These are phyloP conservation scores for Craspedostauros australis DNA, from an alignment of 108 stramenopile genomes.

Conservation along the genomic window DNA sequence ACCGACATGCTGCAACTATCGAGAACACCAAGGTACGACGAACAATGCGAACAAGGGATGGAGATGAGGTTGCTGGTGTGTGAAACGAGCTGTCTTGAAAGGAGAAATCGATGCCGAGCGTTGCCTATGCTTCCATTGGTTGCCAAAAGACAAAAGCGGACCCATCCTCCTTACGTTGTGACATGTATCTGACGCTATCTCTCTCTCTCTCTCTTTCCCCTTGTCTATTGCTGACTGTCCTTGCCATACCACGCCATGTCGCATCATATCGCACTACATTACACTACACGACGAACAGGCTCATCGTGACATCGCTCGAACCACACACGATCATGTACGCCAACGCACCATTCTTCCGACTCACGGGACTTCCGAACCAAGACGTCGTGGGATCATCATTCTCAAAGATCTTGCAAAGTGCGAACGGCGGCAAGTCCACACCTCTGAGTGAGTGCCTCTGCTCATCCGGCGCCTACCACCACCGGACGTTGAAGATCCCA, in stretches of 20 bases:
- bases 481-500: slow-evolving; percentile 4
- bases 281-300: slow-evolving; percentile 1
- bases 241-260: not conserved
- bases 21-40: slow-evolving; percentile 24
- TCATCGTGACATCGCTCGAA: slow-evolving; percentile 16
- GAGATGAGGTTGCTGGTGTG: too few species aligned
- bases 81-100: too few species aligned
- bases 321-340: slow-evolving; percentile 31
- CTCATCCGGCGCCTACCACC: slow-evolving; percentile 3
- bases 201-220: not conserved
- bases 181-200: not conserved
- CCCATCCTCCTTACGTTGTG: too few species aligned
- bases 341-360: slow-evolving; percentile 25
- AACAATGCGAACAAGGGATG: too few species aligned
- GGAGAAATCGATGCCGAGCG: too few species aligned
- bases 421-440: not conserved
- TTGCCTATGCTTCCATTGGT: too few species aligned
- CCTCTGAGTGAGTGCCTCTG: slow-evolving; percentile 2
- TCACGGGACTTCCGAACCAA: slow-evolving; percentile 7
- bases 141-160: too few species aligned
- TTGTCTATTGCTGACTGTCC: not conserved
- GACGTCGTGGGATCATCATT: slow-evolving; percentile 12
- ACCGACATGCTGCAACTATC: slow-evolving; percentile 15
- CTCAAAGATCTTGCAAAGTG: not conserved
- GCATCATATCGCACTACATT: not conserved